Base-by-base conservation (phyloP, 257 asterid genomes). In the Solanum neorickii region DNA sequence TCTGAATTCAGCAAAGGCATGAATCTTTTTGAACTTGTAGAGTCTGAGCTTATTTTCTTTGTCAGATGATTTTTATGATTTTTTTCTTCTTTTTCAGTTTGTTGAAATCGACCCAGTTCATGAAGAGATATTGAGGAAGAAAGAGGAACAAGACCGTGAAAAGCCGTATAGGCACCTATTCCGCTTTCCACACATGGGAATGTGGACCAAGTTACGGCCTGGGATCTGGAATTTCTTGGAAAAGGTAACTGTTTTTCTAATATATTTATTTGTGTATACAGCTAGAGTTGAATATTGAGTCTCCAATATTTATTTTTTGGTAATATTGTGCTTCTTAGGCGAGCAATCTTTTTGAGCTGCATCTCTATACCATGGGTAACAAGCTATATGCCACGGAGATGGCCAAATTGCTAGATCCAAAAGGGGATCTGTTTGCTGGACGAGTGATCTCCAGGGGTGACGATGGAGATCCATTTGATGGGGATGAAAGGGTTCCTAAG, bases 161-260 rank as follows among this genome's bases (percentile, higher is more conserved):
- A 97, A 95, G 92, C 90, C 95, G 62, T 93, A 89, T 20, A 92
- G 96, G 91, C 98, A 97, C 90, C 93, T 97, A 62, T 95, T 96
- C 86, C 93, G 98, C 86, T 97, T 96, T 91, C 98, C 98, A 42
- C 99, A 97, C 89, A 97, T 97, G 99, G 93, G 92, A 86, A 97
- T 97, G 99, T 97, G 99, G 99, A 97, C 99, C 75, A 97, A 97
- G 88, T 90, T 97, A 91, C 95, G 99, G 65, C 99, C 99, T 83
- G 99, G 99, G 89, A 92, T 97, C 89, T 97, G 99, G 99, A 96
- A 96, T 88, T 97, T 97, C 91, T 90, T 97, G 94, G 98, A 95
- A 89, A 97, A 94, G 99, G 99, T 96, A 88, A 82, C 27, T 89
- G n/a, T 52, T 27, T 10, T 80, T 31, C 35, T 13, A 7, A 15